Evolutionary conservation across 2,329 filamentous ascomycete genomes (phyloP).

Genomic region (Ceratocystis diversiconidia): DNA sequence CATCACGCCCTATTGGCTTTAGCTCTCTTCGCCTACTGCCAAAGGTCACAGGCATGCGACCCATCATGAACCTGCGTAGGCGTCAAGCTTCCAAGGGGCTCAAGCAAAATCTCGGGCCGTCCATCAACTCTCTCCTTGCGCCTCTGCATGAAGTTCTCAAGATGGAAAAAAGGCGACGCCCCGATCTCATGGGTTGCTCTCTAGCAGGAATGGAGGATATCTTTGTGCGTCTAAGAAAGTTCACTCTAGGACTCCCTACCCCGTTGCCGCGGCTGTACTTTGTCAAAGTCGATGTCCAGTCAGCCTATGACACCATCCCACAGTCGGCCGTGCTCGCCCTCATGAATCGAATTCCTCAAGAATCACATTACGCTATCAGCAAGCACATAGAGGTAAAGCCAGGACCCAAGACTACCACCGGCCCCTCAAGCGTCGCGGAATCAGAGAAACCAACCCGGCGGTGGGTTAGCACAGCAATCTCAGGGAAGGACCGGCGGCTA

Average conservation of each 20-base stretch:
- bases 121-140: constrained; percentile 40
- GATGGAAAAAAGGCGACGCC: constrained; percentile 50
- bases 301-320: constrained; percentile 91
- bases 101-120: constrained; percentile 29
- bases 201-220: constrained; percentile 74
- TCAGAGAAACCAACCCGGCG: constrained; percentile 30
- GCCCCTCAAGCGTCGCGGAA: constrained; percentile 16
- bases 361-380: constrained; percentile 52
- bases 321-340: constrained; percentile 59
- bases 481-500: constrained; percentile 28
- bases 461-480: constrained; percentile 40
- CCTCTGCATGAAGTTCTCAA: constrained; percentile 66
- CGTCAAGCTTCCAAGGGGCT: constrained; percentile 29
- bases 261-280: constrained; percentile 55
- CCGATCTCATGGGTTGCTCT: constrained; percentile 56
- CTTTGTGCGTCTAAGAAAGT: constrained; percentile 55
- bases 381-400: constrained; percentile 62
- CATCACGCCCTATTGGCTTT: constrained; percentile 53
- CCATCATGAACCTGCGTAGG: constrained; percentile 74
- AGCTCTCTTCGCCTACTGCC: constrained; percentile 71
- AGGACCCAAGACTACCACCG: constrained; percentile 22
- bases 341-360: constrained; percentile 41
- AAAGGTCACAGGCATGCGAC: constrained; percentile 60
- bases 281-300: constrained; percentile 80
- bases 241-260: constrained; percentile 38